Percentiles rank a stretch among this genome's conserved stretches.
Evolutionary conservation across 805 yeast genomes (phyloP).

Genomic region (Metschnikowia dekortorum): DNA sequence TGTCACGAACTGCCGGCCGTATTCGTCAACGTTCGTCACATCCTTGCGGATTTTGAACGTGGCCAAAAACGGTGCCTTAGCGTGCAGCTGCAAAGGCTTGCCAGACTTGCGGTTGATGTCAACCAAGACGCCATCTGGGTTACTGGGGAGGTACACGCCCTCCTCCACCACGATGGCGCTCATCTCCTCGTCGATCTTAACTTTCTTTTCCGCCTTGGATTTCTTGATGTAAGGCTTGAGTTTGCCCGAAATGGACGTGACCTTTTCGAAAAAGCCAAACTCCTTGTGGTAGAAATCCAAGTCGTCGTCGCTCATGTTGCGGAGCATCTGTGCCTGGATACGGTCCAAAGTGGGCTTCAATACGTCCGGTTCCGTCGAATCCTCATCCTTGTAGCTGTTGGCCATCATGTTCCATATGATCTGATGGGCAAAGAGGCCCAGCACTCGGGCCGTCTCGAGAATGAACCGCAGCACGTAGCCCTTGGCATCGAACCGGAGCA

Average conservation of each 20-base stretch:
- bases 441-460: conserved; percentile 85
- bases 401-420: conserved; percentile 98
- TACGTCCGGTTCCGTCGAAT: conserved; percentile 70
- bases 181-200: conserved; percentile 96
- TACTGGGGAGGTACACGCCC: conserved; percentile 91
- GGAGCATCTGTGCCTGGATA: conserved; percentile 62
- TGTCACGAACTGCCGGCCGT: conserved; percentile 25
- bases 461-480: conserved; percentile 90
- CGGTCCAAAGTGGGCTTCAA: conserved; percentile 79
- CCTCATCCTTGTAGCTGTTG: conserved; percentile 87
- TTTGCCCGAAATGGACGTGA: conserved; percentile 91
- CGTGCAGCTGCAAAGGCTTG: conserved; percentile 93
- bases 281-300: conserved; percentile 70
- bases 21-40: conserved; percentile 41
- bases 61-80: conserved; percentile 98
- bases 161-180: conserved; percentile 62
- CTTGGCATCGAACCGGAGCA: conserved; percentile 70
- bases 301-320: conserved; percentile 57
- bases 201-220: conserved; percentile 93
- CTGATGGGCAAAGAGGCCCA: conserved; percentile 93
- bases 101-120: conserved; percentile 93
- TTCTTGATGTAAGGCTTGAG: conserved; percentile 91
- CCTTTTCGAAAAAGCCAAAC: conserved; percentile 84
- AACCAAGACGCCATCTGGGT: conserved; percentile 91
- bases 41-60: conserved; percentile 77